These are phyloP conservation scores for Mariannaea sp. DNA, from an alignment of 2,329 filamentous ascomycete species.

Conservation along the genomic window DNA sequence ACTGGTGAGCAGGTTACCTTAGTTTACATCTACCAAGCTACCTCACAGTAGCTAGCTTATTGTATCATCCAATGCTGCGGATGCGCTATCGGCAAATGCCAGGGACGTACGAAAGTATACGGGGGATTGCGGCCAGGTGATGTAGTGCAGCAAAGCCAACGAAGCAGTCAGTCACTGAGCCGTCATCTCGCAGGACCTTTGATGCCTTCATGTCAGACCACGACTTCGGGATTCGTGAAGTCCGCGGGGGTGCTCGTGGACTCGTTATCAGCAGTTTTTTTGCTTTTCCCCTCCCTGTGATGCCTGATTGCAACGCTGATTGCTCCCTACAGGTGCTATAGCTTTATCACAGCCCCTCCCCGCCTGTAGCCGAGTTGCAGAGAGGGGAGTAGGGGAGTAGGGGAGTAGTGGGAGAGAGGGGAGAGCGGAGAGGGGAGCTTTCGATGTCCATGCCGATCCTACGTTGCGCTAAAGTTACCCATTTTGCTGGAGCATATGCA, in stretches of 20 bases:
- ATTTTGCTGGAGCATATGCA: background rate
- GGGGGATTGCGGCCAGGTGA: background rate
- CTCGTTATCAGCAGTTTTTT: slow-evolving; percentile 19
- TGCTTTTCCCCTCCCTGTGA: too few relatives aligned
- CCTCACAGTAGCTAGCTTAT: too few relatives aligned
- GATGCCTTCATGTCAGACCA: slow-evolving; percentile 11
- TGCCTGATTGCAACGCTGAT: background rate
- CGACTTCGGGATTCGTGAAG: background rate
- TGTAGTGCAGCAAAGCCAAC: background rate
- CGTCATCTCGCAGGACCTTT: slow-evolving; percentile 15
- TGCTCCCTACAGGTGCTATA: too few relatives aligned
- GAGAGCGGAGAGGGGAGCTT: too few relatives aligned
- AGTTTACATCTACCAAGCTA: background rate
- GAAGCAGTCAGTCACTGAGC: slow-evolving; percentile 1
- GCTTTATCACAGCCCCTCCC: background rate
- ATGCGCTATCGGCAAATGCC: background rate
- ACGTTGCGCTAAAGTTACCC: slow-evolving; percentile 1
- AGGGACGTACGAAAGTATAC: background rate
- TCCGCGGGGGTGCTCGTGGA: slow-evolving; percentile 9
- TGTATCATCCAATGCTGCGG: background rate
- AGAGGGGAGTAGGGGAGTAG: background rate
- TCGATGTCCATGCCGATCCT: slow-evolving; percentile 10
- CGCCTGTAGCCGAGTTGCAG: background rate
- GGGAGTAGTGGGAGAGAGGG: slow-evolving; percentile 1
- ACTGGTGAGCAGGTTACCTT: background rate